A percentile compares a stretch with the other conserved stretches of the same genome.
phyloP scores from a whole-genome alignment of 1,284 basidiomycete genomes.

The Cutaneotrichosporon cutaneum region DNA sequence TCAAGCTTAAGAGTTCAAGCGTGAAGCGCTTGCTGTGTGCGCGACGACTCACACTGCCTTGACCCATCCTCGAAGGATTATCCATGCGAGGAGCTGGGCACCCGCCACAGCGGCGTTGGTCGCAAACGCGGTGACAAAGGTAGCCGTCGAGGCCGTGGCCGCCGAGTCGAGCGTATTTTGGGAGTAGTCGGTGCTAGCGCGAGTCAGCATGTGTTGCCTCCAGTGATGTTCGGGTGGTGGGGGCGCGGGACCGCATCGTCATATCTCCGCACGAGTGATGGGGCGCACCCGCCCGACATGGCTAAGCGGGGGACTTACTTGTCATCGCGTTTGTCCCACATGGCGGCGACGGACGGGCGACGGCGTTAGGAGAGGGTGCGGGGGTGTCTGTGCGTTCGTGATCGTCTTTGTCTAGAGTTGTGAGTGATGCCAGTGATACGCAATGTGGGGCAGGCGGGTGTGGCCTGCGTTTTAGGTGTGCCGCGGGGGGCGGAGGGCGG shows the following conservation, averaged over 20 bases:
- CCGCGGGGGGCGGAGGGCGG: background rate
- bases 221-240: background rate
- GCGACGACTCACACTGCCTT: slow-evolving; percentile 44
- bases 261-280: background rate
- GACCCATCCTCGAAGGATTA: slow-evolving; percentile 55
- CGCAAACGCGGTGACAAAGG: slow-evolving; percentile 72
- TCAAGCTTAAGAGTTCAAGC: background rate
- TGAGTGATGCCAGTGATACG: background rate
- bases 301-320: slow-evolving; percentile 2
- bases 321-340: slow-evolving; percentile 3
- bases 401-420: background rate
- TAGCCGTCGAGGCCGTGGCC: slow-evolving; percentile 48
- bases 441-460: background rate
- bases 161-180: slow-evolving; percentile 3
- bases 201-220: slow-evolving; percentile 5
- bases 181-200: slow-evolving; percentile 2
- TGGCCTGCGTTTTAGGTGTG: background rate
- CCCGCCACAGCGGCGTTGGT: slow-evolving; percentile 57
- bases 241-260: no score
- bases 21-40: no score
- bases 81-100: slow-evolving; percentile 67
- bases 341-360: background rate
- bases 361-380: background rate
- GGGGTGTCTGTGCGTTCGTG: background rate
- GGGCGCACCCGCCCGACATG: no score